Evolutionary conservation across 371 early-diverging fungal species (phyloP).

Genomic region (Apophysomyces elegans): DNA sequence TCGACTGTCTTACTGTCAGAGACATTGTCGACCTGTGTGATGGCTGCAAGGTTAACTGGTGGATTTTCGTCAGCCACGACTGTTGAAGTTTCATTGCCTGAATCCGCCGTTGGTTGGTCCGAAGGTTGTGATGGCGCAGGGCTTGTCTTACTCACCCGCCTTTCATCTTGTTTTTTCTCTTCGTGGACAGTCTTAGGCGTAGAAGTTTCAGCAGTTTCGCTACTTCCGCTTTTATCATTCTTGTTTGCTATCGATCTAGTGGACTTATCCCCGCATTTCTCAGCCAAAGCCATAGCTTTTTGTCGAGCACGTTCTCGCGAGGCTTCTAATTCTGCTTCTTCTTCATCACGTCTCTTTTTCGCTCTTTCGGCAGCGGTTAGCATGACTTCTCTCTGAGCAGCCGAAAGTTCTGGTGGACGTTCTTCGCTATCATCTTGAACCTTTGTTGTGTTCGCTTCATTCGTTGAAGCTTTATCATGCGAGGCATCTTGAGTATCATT

Average conservation of each 20-base stretch:
- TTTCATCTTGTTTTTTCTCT: no score
- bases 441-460: neutral
- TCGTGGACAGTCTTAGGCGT: no score
- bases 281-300: conserved; percentile 45
- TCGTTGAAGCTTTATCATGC: conserved; percentile 12
- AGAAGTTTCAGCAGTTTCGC: neutral
- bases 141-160: no score
- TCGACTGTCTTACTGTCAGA: no score
- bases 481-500: neutral
- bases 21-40: no score
- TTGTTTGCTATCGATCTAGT: neutral
- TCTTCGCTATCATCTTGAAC: conserved; percentile 3
- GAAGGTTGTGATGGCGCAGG: no score
- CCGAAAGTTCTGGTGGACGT: conserved; percentile 31
- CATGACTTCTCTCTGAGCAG: conserved; percentile 48
- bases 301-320: conserved; percentile 48
- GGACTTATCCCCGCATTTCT: neutral
- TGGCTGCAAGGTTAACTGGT: no score
- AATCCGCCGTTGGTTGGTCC: no score
- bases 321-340: conserved; percentile 53
- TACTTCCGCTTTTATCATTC: neutral
- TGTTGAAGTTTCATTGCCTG: no score
- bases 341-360: conserved; percentile 49
- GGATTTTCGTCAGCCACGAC: no score
- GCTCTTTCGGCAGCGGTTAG: conserved; percentile 53